phyloP scores from a whole-genome alignment of 2,329 filamentous ascomycete species.

The Monosporascus ibericus region DNA sequence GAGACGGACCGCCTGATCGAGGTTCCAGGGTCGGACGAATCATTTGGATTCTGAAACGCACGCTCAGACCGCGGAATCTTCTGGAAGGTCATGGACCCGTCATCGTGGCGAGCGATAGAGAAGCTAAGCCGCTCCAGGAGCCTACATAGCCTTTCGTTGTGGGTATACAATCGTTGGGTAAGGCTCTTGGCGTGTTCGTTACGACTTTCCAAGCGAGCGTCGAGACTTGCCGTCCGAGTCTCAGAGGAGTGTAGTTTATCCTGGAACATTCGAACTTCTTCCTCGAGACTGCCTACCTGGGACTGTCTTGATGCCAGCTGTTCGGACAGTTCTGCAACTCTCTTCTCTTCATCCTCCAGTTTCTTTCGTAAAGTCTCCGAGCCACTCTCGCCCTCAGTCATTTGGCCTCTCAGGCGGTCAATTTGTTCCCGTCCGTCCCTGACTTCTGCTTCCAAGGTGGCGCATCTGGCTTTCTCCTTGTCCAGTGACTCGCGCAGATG shows the following conservation, averaged over 20 bases:
- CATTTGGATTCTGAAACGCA: slow-evolving; percentile 48
- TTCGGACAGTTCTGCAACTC: slow-evolving; percentile 59
- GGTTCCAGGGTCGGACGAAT: slow-evolving; percentile 50
- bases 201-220: slow-evolving; percentile 60
- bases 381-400: slow-evolving; percentile 78
- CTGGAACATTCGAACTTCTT: slow-evolving; percentile 64
- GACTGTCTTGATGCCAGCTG: slow-evolving; percentile 70
- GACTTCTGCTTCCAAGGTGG: slow-evolving; percentile 50
- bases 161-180: slow-evolving; percentile 73
- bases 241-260: slow-evolving; percentile 56
- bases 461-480: slow-evolving; percentile 47
- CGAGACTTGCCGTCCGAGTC: slow-evolving; percentile 42
- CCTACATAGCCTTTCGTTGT: slow-evolving; percentile 76
- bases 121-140: slow-evolving; percentile 86
- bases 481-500: slow-evolving; percentile 49
- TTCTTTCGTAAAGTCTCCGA: slow-evolving; percentile 72
- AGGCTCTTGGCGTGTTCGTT: slow-evolving; percentile 73
- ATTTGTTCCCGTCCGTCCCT: slow-evolving; percentile 65
- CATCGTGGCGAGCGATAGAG: slow-evolving; percentile 65
- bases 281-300: slow-evolving; percentile 68
- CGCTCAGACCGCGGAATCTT: slow-evolving; percentile 59
- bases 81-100: slow-evolving; percentile 65
- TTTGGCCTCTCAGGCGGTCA: slow-evolving; percentile 59
- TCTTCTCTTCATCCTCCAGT: slow-evolving; percentile 69
- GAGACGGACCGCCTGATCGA: slow-evolving; percentile 50